Evolutionary conservation across 306 rosid genomes (phyloP).

Genomic region (Vigna mungo): DNA sequence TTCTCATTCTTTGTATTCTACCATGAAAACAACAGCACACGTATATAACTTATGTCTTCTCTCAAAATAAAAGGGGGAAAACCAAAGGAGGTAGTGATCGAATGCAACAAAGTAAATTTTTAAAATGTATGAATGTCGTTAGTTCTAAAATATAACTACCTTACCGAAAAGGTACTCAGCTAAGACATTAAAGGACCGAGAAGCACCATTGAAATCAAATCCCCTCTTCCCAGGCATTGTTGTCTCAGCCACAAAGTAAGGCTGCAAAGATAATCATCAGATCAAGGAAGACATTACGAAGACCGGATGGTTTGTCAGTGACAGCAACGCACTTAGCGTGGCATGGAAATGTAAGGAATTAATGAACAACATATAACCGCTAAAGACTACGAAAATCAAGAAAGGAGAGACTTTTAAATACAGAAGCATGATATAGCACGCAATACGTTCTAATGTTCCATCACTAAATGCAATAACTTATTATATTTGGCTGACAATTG

Average conservation of each 20-base stretch:
- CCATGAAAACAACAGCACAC: conserved; percentile 40
- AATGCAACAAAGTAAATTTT: conserved; percentile 30
- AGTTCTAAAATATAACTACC: conserved; percentile 59
- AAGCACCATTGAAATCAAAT: conserved; percentile 78
- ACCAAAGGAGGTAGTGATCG: conserved; percentile 21
- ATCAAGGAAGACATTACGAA: conserved; percentile 21
- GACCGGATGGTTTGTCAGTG: conserved; percentile 15
- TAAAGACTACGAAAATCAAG: conserved; percentile 5
- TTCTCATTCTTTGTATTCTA: conserved; percentile 76
- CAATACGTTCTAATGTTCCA: conserved; percentile 3
- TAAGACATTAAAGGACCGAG: conserved; percentile 83
- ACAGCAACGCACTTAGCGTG: conserved; percentile 33
- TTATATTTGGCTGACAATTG: neutral
- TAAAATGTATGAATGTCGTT: conserved; percentile 7
- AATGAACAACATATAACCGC: conserved; percentile 9
- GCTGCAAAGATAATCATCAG: conserved; percentile 59
- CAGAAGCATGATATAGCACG: conserved; percentile 9
- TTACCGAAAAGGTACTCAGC: conserved; percentile 97
- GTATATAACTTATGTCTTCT: conserved; percentile 11
- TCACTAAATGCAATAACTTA: neutral
- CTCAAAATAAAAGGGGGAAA: conserved; percentile 27
- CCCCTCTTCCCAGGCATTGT: conserved; percentile 92
- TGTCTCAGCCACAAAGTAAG: conserved; percentile 88
- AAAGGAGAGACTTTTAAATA: conserved; percentile 10
- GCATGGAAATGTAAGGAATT: conserved; percentile 6